Evolutionary conservation across 2,329 filamentous ascomycete species (phyloP).

Genomic region (Xylariaceae sp.): DNA sequence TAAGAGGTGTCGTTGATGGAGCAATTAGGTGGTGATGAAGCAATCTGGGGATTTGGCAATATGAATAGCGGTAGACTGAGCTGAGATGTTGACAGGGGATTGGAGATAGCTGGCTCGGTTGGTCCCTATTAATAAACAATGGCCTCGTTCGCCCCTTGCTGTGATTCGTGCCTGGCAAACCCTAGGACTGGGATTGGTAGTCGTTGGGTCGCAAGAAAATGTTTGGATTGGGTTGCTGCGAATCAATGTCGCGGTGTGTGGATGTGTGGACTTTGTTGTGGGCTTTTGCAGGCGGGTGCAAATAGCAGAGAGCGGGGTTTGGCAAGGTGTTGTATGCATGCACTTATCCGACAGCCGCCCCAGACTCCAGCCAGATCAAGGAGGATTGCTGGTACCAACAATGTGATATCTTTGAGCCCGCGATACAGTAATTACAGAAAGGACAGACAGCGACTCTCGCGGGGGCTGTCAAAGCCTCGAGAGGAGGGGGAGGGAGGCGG

Average conservation of each 20-base stretch:
- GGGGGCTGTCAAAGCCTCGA: conserved; percentile 18
- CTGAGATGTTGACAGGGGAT: conserved; percentile 11
- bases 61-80: too few species aligned
- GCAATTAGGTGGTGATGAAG: too few species aligned
- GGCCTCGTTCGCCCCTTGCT: conserved; percentile 4
- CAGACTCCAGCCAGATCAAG: conserved; percentile 2
- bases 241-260: conserved; percentile 20
- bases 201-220: conserved; percentile 31
- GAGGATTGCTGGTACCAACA: not conserved
- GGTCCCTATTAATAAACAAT: conserved; percentile 4
- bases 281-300: conserved; percentile 7
- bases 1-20: not conserved
- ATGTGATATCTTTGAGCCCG: not conserved
- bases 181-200: conserved; percentile 18
- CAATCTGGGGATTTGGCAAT: conserved; percentile 2
- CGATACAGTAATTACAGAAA: not conserved
- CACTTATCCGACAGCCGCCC: conserved; percentile 13
- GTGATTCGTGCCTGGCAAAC: conserved; percentile 16
- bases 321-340: conserved; percentile 11
- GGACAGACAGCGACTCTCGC: conserved; percentile 10
- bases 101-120: conserved; percentile 4
- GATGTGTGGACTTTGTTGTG: conserved; percentile 19
- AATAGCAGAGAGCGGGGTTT: conserved; percentile 20
- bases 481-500: conserved; percentile 15
- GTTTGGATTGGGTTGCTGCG: conserved; percentile 30